Evolutionary conservation across 495 filamentous ascomycete species (phyloP), one percentile per base, ranked within the genome.

Genomic region (Tetracladium marchalianum): DNA sequence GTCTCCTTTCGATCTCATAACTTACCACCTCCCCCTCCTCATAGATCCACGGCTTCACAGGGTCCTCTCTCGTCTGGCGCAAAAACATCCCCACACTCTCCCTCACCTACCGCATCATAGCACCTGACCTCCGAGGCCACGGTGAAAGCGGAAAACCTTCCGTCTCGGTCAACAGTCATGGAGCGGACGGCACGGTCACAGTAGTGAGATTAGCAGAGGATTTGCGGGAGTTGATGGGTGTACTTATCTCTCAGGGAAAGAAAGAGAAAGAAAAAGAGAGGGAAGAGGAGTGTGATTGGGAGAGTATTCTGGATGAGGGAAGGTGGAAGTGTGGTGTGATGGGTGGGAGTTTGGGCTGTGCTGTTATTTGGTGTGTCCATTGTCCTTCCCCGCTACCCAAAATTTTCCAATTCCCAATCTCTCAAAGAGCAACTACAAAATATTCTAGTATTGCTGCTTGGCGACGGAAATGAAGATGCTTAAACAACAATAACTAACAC

Each of bases 31-130:
- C 3, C 27, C 11, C 41, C 31, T 34, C 13, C 16, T 31, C 13
- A 36, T n/a, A 57, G 56, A 59, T 73, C 8, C 69, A 73, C 45
- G 69, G 69, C 42, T 73, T 73, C 53, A 66, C 62, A 44, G 68
- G 69, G 0, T 66, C 62, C 10, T 64, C 62, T 9, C 51, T 40
- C 13, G 70, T 70, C 43, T 73, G 69, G 61, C 51, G 50, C 31
- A 57, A 57, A 34, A 73, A 71, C 51, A 54, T 60, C 44, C 48
- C 42, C 1, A 43, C 44, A 0, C 52, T 71, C 6, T 35, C 41
- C 11, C 1, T 22, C 8, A 24, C 36, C 3, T 47, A 50, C 39
- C 49, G 60, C 31, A 59, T 68, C 16, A 57, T 73, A 8, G 60
- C 60, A 3, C 65, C 65, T 2, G 69, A 73, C 43, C 54, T 70